Conservation (phyloP, 225 moss, liverwort and hornwort species). For the Marchantia polymorpha region DNA sequence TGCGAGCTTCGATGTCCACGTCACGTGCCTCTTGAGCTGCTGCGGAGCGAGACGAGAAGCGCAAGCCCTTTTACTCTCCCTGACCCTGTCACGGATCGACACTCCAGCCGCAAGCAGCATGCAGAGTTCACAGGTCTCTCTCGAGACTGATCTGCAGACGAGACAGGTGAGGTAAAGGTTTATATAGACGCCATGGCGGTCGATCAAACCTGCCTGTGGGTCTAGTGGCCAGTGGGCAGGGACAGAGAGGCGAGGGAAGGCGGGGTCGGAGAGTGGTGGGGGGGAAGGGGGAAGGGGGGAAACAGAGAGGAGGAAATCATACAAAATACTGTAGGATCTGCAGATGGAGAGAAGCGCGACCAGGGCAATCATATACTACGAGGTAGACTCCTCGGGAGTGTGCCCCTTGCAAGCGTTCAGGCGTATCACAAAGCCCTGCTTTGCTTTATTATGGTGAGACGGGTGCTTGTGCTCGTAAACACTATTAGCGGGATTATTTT, state of each 20-base stretch:
- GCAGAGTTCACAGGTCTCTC: background rate
- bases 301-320: background rate
- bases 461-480: too few species aligned
- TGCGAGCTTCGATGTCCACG: background rate
- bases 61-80: background rate
- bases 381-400: background rate
- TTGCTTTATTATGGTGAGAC: too few species aligned
- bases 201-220: background rate
- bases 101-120: background rate
- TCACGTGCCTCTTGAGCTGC: background rate
- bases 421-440: too few species aligned
- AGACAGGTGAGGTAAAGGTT: background rate
- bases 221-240: background rate
- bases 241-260: background rate
- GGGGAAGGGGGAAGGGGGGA: background rate
- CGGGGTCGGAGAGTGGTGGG: background rate
- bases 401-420: background rate
- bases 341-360: background rate
- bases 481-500: too few species aligned
- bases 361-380: constrained; percentile 9
- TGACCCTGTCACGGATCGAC: background rate
- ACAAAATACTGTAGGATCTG: constrained; percentile 5
- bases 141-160: background rate
- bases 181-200: background rate
- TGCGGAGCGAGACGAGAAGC: background rate